Conservation (phyloP, 202 grass and related monocot genomes). For the Hordeum pubiflorum region DNA sequence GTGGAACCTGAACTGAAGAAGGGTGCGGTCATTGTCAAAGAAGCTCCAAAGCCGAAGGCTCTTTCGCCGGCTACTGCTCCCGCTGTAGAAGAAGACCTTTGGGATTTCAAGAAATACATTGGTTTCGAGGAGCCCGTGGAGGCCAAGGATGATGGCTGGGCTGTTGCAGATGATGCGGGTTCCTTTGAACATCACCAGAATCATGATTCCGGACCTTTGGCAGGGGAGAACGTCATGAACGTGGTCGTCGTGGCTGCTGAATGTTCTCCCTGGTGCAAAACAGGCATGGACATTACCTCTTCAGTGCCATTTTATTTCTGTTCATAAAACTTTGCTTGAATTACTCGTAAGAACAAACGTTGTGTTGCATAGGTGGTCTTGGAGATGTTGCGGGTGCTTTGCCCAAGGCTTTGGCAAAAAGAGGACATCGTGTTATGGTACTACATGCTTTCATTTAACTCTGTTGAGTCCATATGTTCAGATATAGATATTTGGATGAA, state of each 20-base stretch:
- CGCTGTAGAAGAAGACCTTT: background rate
- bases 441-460: background rate
- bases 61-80: background rate
- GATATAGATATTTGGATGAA: background rate
- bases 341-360: slow-evolving; percentile 11
- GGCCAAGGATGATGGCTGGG: background rate
- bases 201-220: slow-evolving; percentile 45
- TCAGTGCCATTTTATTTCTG: background rate
- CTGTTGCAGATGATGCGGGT: background rate
- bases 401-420: slow-evolving; percentile 87
- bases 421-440: slow-evolving; percentile 99
- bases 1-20: background rate
- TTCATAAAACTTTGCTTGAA: background rate
- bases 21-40: background rate
- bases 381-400: slow-evolving; percentile 93
- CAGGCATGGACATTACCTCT: slow-evolving; percentile 39
- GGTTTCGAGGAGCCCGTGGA: slow-evolving; percentile 20
- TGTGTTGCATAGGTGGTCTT: slow-evolving; percentile 61
- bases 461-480: background rate
- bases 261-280: slow-evolving; percentile 98
- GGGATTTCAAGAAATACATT: slow-evolving; percentile 38
- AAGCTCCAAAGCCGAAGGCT: background rate
- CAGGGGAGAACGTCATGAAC: slow-evolving; percentile 87
- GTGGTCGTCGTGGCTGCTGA: slow-evolving; percentile 70
- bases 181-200: slow-evolving; percentile 40